Evolutionary conservation across 1,139 yeast genomes (phyloP).

Genomic region (Yamadazyma atmosphaerica): DNA sequence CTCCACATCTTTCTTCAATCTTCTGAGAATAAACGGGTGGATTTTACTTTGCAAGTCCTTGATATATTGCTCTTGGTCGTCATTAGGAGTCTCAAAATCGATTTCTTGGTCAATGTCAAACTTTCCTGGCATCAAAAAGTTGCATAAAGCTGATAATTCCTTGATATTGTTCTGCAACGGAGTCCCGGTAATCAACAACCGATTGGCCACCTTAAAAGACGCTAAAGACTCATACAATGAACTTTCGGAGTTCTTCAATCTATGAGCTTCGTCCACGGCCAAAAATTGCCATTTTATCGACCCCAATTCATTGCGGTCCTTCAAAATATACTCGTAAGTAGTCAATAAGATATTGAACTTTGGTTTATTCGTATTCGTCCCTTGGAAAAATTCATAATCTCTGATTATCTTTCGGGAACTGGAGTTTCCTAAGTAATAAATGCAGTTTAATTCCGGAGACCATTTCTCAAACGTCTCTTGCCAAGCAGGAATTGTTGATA

Average conservation of each 20-base stretch:
- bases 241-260: slow-evolving; percentile 91
- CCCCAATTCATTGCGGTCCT: slow-evolving; percentile 81
- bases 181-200: slow-evolving; percentile 94
- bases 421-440: slow-evolving; percentile 90
- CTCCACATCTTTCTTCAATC: slow-evolving; percentile 96
- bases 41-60: slow-evolving; percentile 79
- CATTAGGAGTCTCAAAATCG: slow-evolving; percentile 87
- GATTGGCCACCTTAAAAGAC: slow-evolving; percentile 79
- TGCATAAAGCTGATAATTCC: slow-evolving; percentile 92
- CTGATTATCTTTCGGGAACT: slow-evolving; percentile 80
- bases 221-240: slow-evolving; percentile 85
- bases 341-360: slow-evolving; percentile 88
- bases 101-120: slow-evolving; percentile 89
- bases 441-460: slow-evolving; percentile 95
- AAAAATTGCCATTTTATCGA: slow-evolving; percentile 89
- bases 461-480: slow-evolving; percentile 97
- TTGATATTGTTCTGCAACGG: slow-evolving; percentile 95
- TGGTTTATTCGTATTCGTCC: slow-evolving; percentile 56
- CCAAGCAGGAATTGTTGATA: slow-evolving; percentile 98
- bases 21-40: slow-evolving; percentile 88
- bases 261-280: slow-evolving; percentile 98
- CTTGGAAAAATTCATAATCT: slow-evolving; percentile 72
- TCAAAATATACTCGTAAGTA: slow-evolving; percentile 92
- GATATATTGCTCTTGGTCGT: slow-evolving; percentile 84
- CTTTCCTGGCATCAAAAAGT: slow-evolving; percentile 94